phyloP scores from a whole-genome alignment of 2,329 filamentous ascomycete genomes.

The Metarhizium sp. region DNA sequence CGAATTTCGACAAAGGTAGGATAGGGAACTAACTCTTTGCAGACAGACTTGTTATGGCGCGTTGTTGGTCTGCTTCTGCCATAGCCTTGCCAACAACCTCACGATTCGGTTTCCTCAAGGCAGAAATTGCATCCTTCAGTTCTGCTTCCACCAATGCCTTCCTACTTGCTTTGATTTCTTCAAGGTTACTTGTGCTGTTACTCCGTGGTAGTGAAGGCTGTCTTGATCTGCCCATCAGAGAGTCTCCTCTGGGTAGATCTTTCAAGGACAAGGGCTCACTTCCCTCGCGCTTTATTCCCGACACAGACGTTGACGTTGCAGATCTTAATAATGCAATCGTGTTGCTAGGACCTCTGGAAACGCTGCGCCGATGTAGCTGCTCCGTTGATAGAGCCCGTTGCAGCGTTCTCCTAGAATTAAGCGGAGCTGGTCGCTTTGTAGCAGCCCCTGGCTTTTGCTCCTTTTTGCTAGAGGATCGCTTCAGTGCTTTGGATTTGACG shows the following conservation, averaged over 20 bases:
- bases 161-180: slow-evolving; percentile 51
- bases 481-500: slow-evolving; percentile 39
- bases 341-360: slow-evolving; percentile 46
- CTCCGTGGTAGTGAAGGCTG: slow-evolving; percentile 26
- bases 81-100: slow-evolving; percentile 57
- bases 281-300: slow-evolving; percentile 57
- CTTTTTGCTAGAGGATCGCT: slow-evolving; percentile 29
- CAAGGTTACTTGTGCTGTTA: slow-evolving; percentile 39
- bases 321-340: slow-evolving; percentile 58
- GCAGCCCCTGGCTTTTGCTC: slow-evolving; percentile 43
- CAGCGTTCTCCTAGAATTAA: slow-evolving; percentile 41
- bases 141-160: slow-evolving; percentile 61
- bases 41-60: slow-evolving; percentile 36
- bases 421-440: slow-evolving; percentile 35
- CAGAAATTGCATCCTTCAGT: slow-evolving; percentile 62
- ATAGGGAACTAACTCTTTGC: slow-evolving; percentile 35
- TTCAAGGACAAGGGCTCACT: slow-evolving; percentile 49
- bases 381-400: slow-evolving; percentile 55
- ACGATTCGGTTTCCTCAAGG: slow-evolving; percentile 67
- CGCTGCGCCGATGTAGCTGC: slow-evolving; percentile 40
- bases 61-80: slow-evolving; percentile 57
- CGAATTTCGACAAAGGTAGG: neutral
- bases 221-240: slow-evolving; percentile 30
- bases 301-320: slow-evolving; percentile 51
- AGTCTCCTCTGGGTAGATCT: slow-evolving; percentile 36